A percentile compares a stretch with the other conserved stretches of the same genome.
Evolutionary conservation across 139 green algal species (phyloP).

Genomic region (Gonium pectorale): DNA sequence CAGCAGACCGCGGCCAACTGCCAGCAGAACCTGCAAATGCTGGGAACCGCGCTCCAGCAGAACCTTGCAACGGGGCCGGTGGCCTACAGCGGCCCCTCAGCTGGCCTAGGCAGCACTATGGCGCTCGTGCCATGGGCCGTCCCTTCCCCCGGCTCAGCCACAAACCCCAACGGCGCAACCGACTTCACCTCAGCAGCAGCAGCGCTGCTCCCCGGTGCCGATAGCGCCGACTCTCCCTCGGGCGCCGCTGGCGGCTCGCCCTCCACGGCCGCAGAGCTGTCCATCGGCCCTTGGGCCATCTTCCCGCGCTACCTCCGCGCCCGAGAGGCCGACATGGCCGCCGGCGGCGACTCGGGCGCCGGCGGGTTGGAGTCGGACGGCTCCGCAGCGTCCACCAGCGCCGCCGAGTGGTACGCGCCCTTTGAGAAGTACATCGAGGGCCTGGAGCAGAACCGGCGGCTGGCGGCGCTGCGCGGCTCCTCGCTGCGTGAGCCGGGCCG

Average conservation of each 20-base stretch:
- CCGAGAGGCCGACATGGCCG: slow-evolving; percentile 33
- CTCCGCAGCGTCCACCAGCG: neutral
- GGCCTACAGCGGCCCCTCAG: neutral
- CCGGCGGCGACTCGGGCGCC: slow-evolving; percentile 1
- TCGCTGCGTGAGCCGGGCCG: slow-evolving; percentile 79
- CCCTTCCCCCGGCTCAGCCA: too few relatives aligned
- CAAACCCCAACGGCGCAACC: neutral
- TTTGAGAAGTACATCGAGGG: slow-evolving; percentile 59
- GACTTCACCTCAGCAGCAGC: neutral
- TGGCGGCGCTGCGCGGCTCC: slow-evolving; percentile 48
- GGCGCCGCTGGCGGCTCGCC: neutral
- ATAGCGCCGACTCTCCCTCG: neutral
- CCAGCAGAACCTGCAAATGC: slow-evolving; percentile 69
- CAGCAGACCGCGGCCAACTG: slow-evolving; percentile 74
- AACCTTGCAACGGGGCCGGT: neutral
- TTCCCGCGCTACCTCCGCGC: slow-evolving; percentile 58
- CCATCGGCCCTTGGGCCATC: slow-evolving; percentile 55
- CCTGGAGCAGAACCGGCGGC: slow-evolving; percentile 48
- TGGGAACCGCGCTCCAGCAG: slow-evolving; percentile 60
- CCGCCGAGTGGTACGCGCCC: slow-evolving; percentile 42
- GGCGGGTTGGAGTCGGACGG: neutral
- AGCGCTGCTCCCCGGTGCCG: neutral
- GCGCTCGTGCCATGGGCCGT: slow-evolving; percentile 38
- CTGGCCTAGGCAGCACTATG: slow-evolving; percentile 15
- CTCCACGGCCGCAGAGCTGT: neutral